Evolutionary conservation across 2,329 filamentous ascomycete genomes (phyloP).

Genomic region (Phyllosticta paracitricarpa): DNA sequence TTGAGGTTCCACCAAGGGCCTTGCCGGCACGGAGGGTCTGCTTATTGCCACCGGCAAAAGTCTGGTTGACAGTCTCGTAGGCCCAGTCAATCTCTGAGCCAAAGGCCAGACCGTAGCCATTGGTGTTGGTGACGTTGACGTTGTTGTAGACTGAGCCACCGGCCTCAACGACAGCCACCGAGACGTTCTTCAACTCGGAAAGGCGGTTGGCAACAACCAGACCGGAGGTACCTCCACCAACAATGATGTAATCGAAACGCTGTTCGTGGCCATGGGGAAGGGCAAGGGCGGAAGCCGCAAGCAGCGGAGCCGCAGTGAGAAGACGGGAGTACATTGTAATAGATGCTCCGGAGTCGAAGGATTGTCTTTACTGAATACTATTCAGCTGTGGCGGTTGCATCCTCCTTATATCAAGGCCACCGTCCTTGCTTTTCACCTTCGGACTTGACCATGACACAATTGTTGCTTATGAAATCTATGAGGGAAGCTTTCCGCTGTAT

Average conservation of each 20-base stretch:
- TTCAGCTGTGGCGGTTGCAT: background rate
- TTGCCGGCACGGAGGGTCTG: constrained; percentile 25
- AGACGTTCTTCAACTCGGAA: constrained; percentile 17
- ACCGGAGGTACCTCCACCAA: constrained; percentile 19
- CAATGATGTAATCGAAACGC: constrained; percentile 20
- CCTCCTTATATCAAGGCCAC: background rate
- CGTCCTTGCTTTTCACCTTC: background rate
- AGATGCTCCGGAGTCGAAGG: background rate
- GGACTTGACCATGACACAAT: background rate
- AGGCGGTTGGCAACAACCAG: constrained; percentile 22
- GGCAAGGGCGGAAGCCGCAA: constrained; percentile 9
- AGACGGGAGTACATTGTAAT: constrained; percentile 5
- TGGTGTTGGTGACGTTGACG: constrained; percentile 20
- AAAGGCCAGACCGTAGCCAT: constrained; percentile 18
- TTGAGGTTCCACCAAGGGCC: constrained; percentile 33
- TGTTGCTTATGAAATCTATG: background rate
- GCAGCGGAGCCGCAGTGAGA: constrained; percentile 2
- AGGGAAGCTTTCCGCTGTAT: background rate
- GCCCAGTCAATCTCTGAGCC: constrained; percentile 30
- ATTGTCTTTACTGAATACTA: background rate
- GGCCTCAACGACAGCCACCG: constrained; percentile 24
- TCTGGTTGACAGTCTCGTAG: constrained; percentile 30
- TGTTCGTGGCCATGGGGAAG: constrained; percentile 3
- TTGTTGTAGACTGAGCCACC: constrained; percentile 22
- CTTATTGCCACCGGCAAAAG: constrained; percentile 19